Evolutionary conservation across 2,329 filamentous ascomycete species (phyloP), one percentile per base, ranked within the genome.

Genomic region (Catunica adiposa): DNA sequence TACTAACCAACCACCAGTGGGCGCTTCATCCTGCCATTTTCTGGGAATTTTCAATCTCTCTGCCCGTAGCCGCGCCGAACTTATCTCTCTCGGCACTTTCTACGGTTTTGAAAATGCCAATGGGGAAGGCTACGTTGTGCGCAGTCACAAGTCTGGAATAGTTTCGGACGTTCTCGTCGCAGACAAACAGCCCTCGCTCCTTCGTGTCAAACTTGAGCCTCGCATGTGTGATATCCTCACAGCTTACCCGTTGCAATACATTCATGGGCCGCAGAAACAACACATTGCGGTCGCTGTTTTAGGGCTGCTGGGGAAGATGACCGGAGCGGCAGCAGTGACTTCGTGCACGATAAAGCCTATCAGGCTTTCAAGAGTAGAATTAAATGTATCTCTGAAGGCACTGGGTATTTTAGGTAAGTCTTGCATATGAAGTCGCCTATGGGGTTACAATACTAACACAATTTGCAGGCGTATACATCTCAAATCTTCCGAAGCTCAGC

Each of bases 221-320:
- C 73, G 77, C 25, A 84, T 82, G 1, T 94, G 86, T 73, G 89
- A 96, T 51, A 86, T 96, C 54, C 71, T 95, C 7, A 84, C 82
- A 0, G 84, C 85, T 0, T 85, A 83, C 60, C 29, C 31, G 50
- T 25, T 48, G 44, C 23, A 9, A 11, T 23, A 22, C 22, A 25
- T 11, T 25, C 5, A 25, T 3, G 23, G 22, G 9, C 23, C 9
- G 9, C 2, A 25, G 8, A 14, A 15, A 9, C 64, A 64, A 47
- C 60, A 65, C 20, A 70, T 83, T 0, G 69, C 69, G 46, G 72
- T 89, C 1, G 81, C 86, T 0, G 81, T 84, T 17, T 67, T 97
- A 0, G 90, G 90, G 0, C 71, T 97, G 1, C 61, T 94, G 2
- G 84, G 78, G 1, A 95, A 96, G 67, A 94, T 97, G 86, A 88